These are phyloP conservation scores for Hortiboletus rubellus DNA, from an alignment of 1,284 basidiomycete species.

Conservation along the genomic window DNA sequence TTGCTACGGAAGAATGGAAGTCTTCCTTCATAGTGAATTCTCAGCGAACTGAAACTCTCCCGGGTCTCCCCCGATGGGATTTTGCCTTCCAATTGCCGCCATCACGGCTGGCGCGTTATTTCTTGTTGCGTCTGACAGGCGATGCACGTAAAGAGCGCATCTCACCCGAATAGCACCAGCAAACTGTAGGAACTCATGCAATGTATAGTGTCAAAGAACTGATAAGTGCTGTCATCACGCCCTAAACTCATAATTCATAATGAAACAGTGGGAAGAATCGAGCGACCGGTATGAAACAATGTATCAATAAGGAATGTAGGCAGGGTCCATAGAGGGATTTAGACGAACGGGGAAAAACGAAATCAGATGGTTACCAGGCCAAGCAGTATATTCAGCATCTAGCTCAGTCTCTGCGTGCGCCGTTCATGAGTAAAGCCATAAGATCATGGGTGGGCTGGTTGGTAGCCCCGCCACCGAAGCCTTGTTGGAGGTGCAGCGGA, in stretches of 20 bases:
- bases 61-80: conserved; percentile 6
- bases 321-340: conserved; percentile 22
- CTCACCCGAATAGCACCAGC: conserved; percentile 10
- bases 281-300: conserved; percentile 29
- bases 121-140: conserved; percentile 8
- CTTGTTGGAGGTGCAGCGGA: conserved; percentile 62
- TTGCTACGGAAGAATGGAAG: conserved; percentile 38
- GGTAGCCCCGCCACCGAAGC: conserved; percentile 43
- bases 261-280: conserved; percentile 28
- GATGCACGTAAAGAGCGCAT: conserved; percentile 11
- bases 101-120: conserved; percentile 3
- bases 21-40: conserved; percentile 32
- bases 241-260: conserved; percentile 33
- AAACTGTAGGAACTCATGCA: not conserved
- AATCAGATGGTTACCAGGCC: conserved; percentile 15
- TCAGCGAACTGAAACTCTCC: conserved; percentile 20
- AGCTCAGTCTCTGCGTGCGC: conserved; percentile 58
- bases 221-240: conserved; percentile 3
- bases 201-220: conserved; percentile 5
- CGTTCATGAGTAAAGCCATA: conserved; percentile 79
- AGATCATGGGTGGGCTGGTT: conserved; percentile 66
- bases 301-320: conserved; percentile 36
- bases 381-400: conserved; percentile 20
- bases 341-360: conserved; percentile 8
- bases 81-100: conserved; percentile 21